Evolutionary conservation across 768 basidiomycete genomes (phyloP).

Genomic region (Collybiopsis luxurians): DNA sequence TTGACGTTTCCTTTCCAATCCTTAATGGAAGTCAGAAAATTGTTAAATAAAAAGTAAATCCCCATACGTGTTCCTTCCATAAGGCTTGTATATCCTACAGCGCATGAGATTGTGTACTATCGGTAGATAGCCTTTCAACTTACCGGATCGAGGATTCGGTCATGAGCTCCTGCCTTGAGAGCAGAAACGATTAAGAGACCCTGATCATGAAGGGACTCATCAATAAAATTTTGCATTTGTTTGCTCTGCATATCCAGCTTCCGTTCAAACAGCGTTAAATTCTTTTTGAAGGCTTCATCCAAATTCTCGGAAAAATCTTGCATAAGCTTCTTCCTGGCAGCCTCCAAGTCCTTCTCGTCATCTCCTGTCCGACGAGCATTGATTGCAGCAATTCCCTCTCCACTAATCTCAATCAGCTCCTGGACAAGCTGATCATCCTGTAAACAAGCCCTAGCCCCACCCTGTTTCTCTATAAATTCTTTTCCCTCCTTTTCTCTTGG

Average conservation of each 20-base stretch:
- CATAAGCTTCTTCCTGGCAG: slow-evolving; percentile 12
- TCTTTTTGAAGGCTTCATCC: slow-evolving; percentile 20
- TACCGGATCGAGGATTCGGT: slow-evolving; percentile 30
- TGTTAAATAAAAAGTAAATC: no score
- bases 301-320: slow-evolving; percentile 22
- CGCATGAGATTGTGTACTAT: background rate
- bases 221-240: slow-evolving; percentile 15
- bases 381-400: slow-evolving; percentile 1
- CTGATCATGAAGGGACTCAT: slow-evolving; percentile 22
- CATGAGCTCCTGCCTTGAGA: slow-evolving; percentile 31
- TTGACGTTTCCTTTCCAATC: slow-evolving; percentile 35
- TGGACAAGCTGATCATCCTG: slow-evolving; percentile 18
- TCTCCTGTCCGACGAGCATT: background rate
- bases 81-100: slow-evolving; percentile 31
- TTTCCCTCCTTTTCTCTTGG: no score
- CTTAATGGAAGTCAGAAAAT: no score
- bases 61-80: slow-evolving; percentile 39
- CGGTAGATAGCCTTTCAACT: background rate
- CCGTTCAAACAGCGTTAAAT: slow-evolving; percentile 27
- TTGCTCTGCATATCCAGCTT: slow-evolving; percentile 32
- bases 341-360: slow-evolving; percentile 9
- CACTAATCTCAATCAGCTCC: slow-evolving; percentile 13
- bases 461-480: slow-evolving; percentile 15
- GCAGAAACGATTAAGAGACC: slow-evolving; percentile 31
- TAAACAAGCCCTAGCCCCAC: slow-evolving; percentile 17